Base-by-base conservation (phyloP, 257 asterid species). In the Schizonepeta tenuifolia region DNA sequence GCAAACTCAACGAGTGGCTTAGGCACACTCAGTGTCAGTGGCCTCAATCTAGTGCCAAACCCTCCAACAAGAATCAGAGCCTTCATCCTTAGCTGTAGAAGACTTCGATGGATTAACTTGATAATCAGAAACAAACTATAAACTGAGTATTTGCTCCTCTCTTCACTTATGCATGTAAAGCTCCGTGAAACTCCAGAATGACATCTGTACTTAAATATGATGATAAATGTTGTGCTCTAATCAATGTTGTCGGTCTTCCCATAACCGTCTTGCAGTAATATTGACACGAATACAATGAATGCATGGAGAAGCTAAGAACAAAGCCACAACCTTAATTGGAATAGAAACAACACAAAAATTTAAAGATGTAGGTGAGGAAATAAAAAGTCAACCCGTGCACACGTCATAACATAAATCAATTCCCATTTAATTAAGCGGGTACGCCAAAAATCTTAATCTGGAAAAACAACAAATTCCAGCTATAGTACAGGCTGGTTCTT, bases 1-100 rank as follows among this genome's bases (percentile, higher is more conserved):
- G 96, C 97, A 77, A 93, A 93, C 12, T 93, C 98, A 63, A 93
- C 98, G 12, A 93, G 96, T 3, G 98, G 98, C 84, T 93, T 93
- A 38, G 97, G 98, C 74, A 91, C 84, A 71, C 97, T 93, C 28
- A 91, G 84, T 2, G 98, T 93, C 83, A 93, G 70, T 54, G 98
- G 98, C 87, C 98, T 89, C 91, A 93, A 77, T 73, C 98, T 87
- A 65, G 98, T 93, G 64, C 98, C 98, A 41, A 91, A 93, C 10
- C 98, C 98, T 75, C 98, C 98, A 76, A 89, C 98, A 75, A 93
- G 98, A 84, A 93, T 93, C 22, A 93, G 79, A 15, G 97, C 98
- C 96, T 93, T 93, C 97, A 91, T 93, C 77, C 62, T 85, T 76
- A 75, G 56, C 58, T 65, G 76, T 67, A 70, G 75, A 69, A 4